These are phyloP conservation scores for Rhizophora apiculata DNA, from an alignment of 345 rosid genomes.

Conservation along the genomic window DNA sequence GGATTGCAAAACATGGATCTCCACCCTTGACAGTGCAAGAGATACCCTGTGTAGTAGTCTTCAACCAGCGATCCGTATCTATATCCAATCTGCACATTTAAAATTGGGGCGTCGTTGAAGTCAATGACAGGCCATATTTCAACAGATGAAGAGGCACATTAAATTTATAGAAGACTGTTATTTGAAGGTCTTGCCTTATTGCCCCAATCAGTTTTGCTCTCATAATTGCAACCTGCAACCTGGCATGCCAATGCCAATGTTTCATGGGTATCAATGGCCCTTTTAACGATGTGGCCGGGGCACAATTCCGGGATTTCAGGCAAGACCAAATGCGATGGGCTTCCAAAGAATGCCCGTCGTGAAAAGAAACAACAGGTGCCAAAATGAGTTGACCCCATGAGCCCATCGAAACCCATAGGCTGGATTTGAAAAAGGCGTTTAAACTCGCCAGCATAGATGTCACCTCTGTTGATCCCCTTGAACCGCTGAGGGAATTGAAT, in stretches of 20 bases:
- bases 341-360: conserved; percentile 54
- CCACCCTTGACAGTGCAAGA: conserved; percentile 70
- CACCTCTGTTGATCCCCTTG: conserved; percentile 47
- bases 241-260: conserved; percentile 40
- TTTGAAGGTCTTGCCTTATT: conserved; percentile 36
- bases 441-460: conserved; percentile 47
- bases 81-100: conserved; percentile 47
- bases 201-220: conserved; percentile 61
- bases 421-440: conserved; percentile 40
- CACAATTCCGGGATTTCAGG: conserved; percentile 39
- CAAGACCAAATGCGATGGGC: conserved; percentile 23
- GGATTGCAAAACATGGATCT: conserved; percentile 55
- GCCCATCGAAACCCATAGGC: conserved; percentile 48
- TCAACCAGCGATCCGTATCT: conserved; percentile 74
- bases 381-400: conserved; percentile 39
- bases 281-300: conserved; percentile 21
- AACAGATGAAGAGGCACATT: not conserved
- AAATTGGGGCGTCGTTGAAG: not conserved
- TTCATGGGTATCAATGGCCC: conserved; percentile 27
- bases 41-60: conserved; percentile 57
- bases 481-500: conserved; percentile 75
- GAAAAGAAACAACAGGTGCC: conserved; percentile 69
- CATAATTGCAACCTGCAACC: conserved; percentile 55
- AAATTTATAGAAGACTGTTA: not conserved
- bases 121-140: not conserved